phyloP scores from a whole-genome alignment of 352 stramenopile species.

The Globisporangium carolinianum region DNA sequence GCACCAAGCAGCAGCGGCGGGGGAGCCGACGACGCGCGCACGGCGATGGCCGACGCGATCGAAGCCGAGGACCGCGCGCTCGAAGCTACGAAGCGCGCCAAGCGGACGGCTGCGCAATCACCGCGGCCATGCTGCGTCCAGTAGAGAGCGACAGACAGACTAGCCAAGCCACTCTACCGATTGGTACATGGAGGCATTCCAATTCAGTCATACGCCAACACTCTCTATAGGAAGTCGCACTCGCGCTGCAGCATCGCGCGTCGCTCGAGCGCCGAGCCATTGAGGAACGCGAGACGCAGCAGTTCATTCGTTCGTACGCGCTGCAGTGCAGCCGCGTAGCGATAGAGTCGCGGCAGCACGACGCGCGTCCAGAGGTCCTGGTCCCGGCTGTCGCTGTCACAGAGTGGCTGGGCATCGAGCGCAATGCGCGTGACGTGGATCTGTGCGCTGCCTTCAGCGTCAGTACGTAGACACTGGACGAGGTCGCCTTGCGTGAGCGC shows the following conservation, averaged over 20 bases:
- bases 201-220: too few relatives aligned
- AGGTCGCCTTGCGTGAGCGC: constrained; percentile 48
- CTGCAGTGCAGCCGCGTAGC: constrained; percentile 32
- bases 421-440: constrained; percentile 55
- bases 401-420: constrained; percentile 34
- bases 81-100: constrained; percentile 28
- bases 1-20: constrained; percentile 6
- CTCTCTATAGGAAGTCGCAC: constrained; percentile 44
- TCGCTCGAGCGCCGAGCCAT: constrained; percentile 35
- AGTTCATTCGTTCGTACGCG: constrained; percentile 45
- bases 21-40: constrained; percentile 40
- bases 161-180: too few relatives aligned
- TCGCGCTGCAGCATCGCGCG: constrained; percentile 34
- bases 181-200: too few relatives aligned
- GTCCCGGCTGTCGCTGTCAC: neutral
- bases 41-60: constrained; percentile 66
- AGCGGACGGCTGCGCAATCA: constrained; percentile 1
- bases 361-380: constrained; percentile 48
- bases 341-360: constrained; percentile 60
- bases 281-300: constrained; percentile 55
- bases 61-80: constrained; percentile 66
- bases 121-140: constrained; percentile 8
- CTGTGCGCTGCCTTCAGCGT: constrained; percentile 20
- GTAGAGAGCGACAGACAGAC: neutral
- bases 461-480: constrained; percentile 56